A percentile compares a stretch with the other conserved stretches of the same genome.
Evolutionary conservation across 2,329 filamentous ascomycete genomes (phyloP).

Genomic region (Cercospora berteroae): DNA sequence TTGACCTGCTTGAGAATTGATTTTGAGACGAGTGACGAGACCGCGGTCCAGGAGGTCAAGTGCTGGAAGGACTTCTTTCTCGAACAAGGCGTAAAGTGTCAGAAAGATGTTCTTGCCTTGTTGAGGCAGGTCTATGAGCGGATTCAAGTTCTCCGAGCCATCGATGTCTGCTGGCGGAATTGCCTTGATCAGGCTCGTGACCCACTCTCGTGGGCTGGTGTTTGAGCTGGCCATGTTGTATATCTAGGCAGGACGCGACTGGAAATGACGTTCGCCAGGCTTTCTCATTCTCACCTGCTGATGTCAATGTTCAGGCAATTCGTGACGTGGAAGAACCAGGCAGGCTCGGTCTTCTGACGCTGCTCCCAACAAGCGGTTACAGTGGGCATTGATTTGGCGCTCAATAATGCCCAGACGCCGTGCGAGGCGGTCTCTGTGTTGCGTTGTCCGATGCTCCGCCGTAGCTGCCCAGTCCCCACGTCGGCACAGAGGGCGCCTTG

Average conservation of each 20-base stretch:
- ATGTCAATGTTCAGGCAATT: background rate
- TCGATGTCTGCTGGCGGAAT: conserved; percentile 30
- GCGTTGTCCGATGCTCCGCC: background rate
- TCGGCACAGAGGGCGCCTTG: background rate
- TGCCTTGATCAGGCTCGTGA: conserved; percentile 31
- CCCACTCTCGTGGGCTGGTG: conserved; percentile 23
- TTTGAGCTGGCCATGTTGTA: conserved; percentile 5
- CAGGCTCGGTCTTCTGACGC: background rate
- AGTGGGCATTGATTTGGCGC: background rate
- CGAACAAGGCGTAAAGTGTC: conserved; percentile 82
- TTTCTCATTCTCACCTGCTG: background rate
- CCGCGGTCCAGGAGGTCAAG: conserved; percentile 81
- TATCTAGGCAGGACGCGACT: background rate
- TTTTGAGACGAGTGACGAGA: conserved; percentile 59
- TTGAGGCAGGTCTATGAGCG: conserved; percentile 37
- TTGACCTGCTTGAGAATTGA: background rate
- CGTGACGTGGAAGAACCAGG: background rate
- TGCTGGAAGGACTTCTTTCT: conserved; percentile 74
- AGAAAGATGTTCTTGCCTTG: conserved; percentile 55
- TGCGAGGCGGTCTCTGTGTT: background rate
- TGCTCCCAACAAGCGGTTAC: background rate
- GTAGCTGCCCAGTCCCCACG: background rate
- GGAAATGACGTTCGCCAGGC: background rate
- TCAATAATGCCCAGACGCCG: background rate
- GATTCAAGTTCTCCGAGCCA: conserved; percentile 41